Base-by-base conservation (phyloP, 768 basidiomycete genomes). In the Auriscalpium vulgare region DNA sequence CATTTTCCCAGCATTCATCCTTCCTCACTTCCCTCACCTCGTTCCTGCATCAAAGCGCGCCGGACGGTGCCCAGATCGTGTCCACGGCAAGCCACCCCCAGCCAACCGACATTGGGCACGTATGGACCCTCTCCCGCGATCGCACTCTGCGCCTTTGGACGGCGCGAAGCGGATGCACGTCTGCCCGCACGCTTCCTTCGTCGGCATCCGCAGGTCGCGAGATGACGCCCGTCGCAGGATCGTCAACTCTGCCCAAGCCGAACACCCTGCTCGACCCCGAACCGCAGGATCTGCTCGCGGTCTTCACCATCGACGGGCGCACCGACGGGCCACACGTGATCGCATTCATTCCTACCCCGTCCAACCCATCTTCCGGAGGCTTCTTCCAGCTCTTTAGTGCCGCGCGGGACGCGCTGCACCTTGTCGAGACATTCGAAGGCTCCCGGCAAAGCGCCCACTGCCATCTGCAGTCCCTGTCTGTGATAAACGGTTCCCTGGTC, bases 41-140 rank as follows among this genome's bases (percentile, higher is more conserved):
- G 8, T 82, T 88, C 66, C 73, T 82, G 49, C 74, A 79, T 47
- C 71, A 80, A 23, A 64, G 75, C 37, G 65, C 74, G 36, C 67
- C 78, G 36, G 71, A 75, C 50, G 76, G 78, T 7, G 72, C 81
- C 17, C 82, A 87, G 57, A 83, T 89, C 50, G 74, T 93, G 48
- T 82, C 88, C 46, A 74, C 91, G 43, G 80, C 88, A 7, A 83
- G 83, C 46, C 79, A 85, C 67, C 81, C 87, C 44, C 87, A 84
- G 71, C 88, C 88, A 16, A 87, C 85, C 13, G 87, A 88, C 65
- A 75, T 88, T 55, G 79, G 77, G 37, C 77, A 88, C 62, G 73
- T 87, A 19, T 95, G 91, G 82, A 86, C 92, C 1, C 77, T 98
- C 44, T 93, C 94, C 9, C 78, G 92, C 54, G 92, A 97, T 73